Base-by-base conservation (phyloP, 23 red algal genomes). In the Cyanidioschyzon merolae region DNA sequence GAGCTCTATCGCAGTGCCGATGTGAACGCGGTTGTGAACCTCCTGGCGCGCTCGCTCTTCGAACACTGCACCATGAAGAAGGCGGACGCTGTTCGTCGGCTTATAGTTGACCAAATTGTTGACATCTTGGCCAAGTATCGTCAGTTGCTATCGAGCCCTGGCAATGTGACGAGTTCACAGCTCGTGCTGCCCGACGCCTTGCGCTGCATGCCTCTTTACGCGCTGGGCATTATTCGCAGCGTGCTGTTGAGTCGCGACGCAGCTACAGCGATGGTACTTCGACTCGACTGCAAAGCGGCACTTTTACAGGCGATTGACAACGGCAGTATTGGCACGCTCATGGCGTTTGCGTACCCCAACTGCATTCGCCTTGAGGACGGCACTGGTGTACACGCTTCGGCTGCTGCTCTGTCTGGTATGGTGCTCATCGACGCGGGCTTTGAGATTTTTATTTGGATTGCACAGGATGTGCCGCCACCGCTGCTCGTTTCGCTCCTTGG, bases 271-370 rank as follows among this genome's bases (percentile, higher is more conserved):
- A 87, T 89, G 51, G 77, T 81, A 36, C 83, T 91, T 59, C 86
- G 87, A 0, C 81, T 91, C 74, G 94, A 98, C 68, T 88, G 90
- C 79, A 98, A 98, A 76, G 50, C 88, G 40, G 82, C 83, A 31
- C 82, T 98, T 27, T 40, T 85, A 1, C 86, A 86, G 15, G 51
- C 76, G 1, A 59, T 91, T 24, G 86, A 98, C 35, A 76, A 67
- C 26, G 84, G 88, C 75, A 83, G 82, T 75, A 74, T 84, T 1
- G 68, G 84, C 36, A 59, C 82, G 26, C 83, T 83, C 24, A 79
- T 74, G 37, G 85, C 82, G 30, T 81, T 89, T 63, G 54, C 83
- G 0, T 98, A 98, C 77, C 94, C 94, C 18, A 91, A 82, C 34
- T 77, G 90, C 54, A 77, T 98, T 38, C 88, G 79, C 2, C 75